These are phyloP conservation scores for Hypoxylon sp. DNA, from an alignment of 2,329 filamentous ascomycete species.

Conservation along the genomic window DNA sequence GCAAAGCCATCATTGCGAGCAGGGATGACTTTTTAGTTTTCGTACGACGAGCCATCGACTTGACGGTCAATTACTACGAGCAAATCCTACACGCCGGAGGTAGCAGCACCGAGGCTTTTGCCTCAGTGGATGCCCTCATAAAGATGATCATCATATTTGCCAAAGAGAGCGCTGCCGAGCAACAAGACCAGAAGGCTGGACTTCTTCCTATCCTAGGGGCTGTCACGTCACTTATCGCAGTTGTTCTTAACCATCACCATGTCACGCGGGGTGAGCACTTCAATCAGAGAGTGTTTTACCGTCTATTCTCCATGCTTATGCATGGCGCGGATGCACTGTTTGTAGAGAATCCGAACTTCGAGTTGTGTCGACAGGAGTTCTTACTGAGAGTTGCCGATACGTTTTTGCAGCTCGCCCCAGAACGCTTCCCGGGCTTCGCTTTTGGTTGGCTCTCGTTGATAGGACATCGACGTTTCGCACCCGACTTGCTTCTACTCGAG, in stretches of 20 bases:
- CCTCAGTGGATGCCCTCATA: constrained; percentile 81
- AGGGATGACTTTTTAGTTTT: constrained; percentile 84
- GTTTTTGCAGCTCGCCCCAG: constrained; percentile 80
- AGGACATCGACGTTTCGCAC: constrained; percentile 87
- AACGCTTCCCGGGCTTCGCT: constrained; percentile 82
- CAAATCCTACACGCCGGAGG: constrained; percentile 72
- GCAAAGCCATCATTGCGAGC: constrained; percentile 76
- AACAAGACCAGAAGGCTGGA: constrained; percentile 68
- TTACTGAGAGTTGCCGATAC: constrained; percentile 78
- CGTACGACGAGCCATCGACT: constrained; percentile 83
- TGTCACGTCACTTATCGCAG: constrained; percentile 79
- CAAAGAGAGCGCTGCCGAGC: constrained; percentile 74
- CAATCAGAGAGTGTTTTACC: constrained; percentile 91
- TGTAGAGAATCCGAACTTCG: constrained; percentile 68
- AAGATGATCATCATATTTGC: constrained; percentile 83
- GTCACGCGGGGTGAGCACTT: constrained; percentile 83
- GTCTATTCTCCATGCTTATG: constrained; percentile 85
- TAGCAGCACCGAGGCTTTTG: constrained; percentile 68
- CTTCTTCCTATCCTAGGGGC: constrained; percentile 82
- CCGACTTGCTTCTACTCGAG: constrained; percentile 76
- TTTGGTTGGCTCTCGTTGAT: constrained; percentile 88
- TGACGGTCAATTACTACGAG: constrained; percentile 83
- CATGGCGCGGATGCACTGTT: constrained; percentile 75
- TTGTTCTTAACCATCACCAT: constrained; percentile 89
- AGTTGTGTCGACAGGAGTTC: constrained; percentile 75